A percentile compares a stretch with the other conserved stretches of the same genome.
Conservation (phyloP, 1,139 yeast species). For the Yamadazyma oceani region DNA sequence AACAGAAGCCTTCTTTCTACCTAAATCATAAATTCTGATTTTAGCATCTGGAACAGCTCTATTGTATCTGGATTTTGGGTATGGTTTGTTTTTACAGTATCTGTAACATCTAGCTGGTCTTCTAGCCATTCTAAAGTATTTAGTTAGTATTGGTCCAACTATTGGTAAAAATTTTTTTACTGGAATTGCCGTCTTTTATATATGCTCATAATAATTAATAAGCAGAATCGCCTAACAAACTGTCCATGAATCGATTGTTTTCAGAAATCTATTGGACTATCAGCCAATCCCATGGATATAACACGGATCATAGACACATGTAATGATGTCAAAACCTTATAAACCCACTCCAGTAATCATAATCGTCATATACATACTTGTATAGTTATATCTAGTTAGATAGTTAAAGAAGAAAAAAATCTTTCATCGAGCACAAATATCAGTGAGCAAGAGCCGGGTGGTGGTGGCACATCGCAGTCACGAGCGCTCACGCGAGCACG, state of each 20-base stretch:
- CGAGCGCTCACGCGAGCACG: not conserved
- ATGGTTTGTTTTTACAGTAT: conserved; percentile 99
- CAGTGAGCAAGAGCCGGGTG: conserved; percentile 2
- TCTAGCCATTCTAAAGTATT: conserved; percentile 84
- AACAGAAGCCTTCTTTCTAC: conserved; percentile 99
- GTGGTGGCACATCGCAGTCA: conserved; percentile 4
- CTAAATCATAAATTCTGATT: conserved; percentile 98
- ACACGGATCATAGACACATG: no score
- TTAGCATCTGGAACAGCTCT: conserved; percentile 99
- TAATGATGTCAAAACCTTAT: no score
- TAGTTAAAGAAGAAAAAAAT: conserved; percentile 8
- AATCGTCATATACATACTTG: conserved; percentile 10
- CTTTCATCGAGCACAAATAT: conserved; percentile 5
- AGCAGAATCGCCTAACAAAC: no score
- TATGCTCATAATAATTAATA: no score
- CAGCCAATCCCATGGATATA: no score
- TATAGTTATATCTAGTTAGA: conserved; percentile 3
- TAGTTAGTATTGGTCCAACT: conserved; percentile 33
- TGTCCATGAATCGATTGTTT: no score
- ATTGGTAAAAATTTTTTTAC: no score
- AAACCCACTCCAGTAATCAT: no score
- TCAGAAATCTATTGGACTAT: no score
- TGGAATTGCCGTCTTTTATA: no score
- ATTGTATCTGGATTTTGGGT: conserved; percentile 99
- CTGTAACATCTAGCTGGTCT: conserved; percentile 99